Evolutionary conservation across 148 eudicot genomes (phyloP), one percentile per base, ranked within the genome.

Genomic region (Rhododendron henanense): DNA sequence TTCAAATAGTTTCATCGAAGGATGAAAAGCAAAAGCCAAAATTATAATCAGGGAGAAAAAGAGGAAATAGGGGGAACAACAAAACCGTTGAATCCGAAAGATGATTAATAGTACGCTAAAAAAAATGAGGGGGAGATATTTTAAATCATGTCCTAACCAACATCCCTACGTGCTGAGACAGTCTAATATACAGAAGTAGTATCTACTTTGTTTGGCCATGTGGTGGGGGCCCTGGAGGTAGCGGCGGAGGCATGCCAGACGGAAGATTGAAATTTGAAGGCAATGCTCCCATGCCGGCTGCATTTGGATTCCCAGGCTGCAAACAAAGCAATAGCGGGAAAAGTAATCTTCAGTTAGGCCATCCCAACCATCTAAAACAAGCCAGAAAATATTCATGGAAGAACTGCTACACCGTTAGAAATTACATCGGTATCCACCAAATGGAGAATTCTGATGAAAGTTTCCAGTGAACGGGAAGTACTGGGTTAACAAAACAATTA

Each of bases 201-300:
- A 15, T 79, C 90, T 90, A 92, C 63, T 92, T 93, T 39, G 91
- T 67, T 90, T 94, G 96, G 73, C 88, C 88, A 85, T 93, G 98
- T 75, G 97, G 98, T 41, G 97, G 98, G 33, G 95, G 98, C 35
- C 98, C 98, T 5, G 98, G 98, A 48, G 98, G 98, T 81, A 96
- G 91, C 18, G 98, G 97, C 10, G 98, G 98, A 78, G 92, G 94
- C 89, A 94, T 91, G 61, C 90, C 91, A 61, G 92, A 89, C 18
- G 63, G 87, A 76, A 86, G 78, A 37, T 78, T 84, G 33, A 85
- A 89, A 87, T 87, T 91, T 57, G 91, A 65, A 21, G 86, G 88
- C 89, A 89, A 45, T 53, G 77, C 63, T 76, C 89, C 89, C 85
- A 85, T 84, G 14, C 84, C 88, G 0, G 86, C 78, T 14, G 88